A percentile compares a stretch with the other conserved stretches of the same genome.
These are phyloP conservation scores for Saturnispora mendoncae DNA, from an alignment of 805 yeast species.

Conservation along the genomic window DNA sequence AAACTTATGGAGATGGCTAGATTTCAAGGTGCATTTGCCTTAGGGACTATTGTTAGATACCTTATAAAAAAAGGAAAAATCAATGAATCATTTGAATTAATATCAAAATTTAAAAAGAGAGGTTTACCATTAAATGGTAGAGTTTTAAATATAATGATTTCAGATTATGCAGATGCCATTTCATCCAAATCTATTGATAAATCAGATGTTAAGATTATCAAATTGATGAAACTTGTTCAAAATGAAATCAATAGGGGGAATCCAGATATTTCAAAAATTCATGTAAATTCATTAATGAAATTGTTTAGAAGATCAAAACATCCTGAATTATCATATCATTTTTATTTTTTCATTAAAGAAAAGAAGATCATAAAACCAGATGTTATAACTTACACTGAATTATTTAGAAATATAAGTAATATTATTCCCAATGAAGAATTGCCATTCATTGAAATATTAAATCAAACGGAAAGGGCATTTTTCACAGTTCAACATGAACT, in stretches of 20 bases:
- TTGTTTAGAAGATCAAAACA: slow-evolving; percentile 36
- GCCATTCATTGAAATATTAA: slow-evolving; percentile 15
- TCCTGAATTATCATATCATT: slow-evolving; percentile 30
- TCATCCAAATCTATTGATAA: slow-evolving; percentile 1
- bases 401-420: slow-evolving; percentile 18
- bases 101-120: slow-evolving; percentile 54
- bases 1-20: slow-evolving; percentile 22
- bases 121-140: slow-evolving; percentile 44
- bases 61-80: slow-evolving; percentile 35
- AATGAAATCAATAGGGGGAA: slow-evolving; percentile 24
- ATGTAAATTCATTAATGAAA: slow-evolving; percentile 38
- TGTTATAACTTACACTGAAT: slow-evolving; percentile 28
- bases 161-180: slow-evolving; percentile 31
- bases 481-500: slow-evolving; percentile 16
- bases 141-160: slow-evolving; percentile 38
- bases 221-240: slow-evolving; percentile 27
- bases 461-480: slow-evolving; percentile 19
- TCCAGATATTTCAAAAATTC: slow-evolving; percentile 30
- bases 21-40: slow-evolving; percentile 45
- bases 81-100: slow-evolving; percentile 41
- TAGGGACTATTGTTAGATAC: slow-evolving; percentile 53
- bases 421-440: slow-evolving; percentile 5
- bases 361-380: slow-evolving; percentile 25
- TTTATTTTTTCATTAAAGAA: slow-evolving; percentile 27
- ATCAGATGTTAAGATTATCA: slow-evolving; percentile 27